Evolutionary conservation across 2,329 filamentous ascomycete genomes (phyloP).

Genomic region (Colletotrichum sp.): DNA sequence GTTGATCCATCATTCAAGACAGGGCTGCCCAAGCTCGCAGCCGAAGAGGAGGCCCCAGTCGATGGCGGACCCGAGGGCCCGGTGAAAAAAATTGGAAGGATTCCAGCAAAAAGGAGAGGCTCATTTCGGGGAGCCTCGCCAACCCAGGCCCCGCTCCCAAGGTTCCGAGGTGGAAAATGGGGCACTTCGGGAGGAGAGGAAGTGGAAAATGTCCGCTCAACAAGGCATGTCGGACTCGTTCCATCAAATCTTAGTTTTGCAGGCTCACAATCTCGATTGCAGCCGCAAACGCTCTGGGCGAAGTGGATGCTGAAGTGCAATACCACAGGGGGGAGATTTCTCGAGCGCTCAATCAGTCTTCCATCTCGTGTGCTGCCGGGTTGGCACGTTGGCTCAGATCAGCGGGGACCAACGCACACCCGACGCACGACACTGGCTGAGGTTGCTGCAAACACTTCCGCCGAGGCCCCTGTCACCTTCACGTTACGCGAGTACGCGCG

Average conservation of each 20-base stretch:
- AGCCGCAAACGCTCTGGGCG: not conserved
- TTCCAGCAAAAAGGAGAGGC: not conserved
- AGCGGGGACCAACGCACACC: not conserved
- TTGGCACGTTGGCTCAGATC: conserved; percentile 9
- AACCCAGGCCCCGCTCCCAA: not conserved
- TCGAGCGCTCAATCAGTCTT: not conserved
- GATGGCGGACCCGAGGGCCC: not conserved
- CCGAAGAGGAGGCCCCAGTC: not conserved
- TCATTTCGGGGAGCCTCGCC: conserved; percentile 18
- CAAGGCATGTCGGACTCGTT: not conserved
- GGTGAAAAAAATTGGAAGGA: not conserved
- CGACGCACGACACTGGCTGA: not conserved
- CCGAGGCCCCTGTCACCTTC: not conserved
- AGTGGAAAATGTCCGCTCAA: conserved; percentile 2
- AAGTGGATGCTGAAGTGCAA: not conserved
- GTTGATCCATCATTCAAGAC: not conserved
- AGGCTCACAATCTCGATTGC: conserved; percentile 17
- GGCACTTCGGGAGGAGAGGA: conserved; percentile 4
- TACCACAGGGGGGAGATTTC: not conserved
- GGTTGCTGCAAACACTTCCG: conserved; percentile 10
- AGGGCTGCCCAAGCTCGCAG: not conserved
- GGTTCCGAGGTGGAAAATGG: conserved; percentile 11
- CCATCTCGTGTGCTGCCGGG: not conserved
- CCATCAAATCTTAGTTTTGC: conserved; percentile 3
- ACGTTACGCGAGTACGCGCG: conserved; percentile 2